A percentile compares a stretch with the other conserved stretches of the same genome.
phyloP scores from a whole-genome alignment of 805 yeast species.

The Hagleromyces aurorensis region DNA sequence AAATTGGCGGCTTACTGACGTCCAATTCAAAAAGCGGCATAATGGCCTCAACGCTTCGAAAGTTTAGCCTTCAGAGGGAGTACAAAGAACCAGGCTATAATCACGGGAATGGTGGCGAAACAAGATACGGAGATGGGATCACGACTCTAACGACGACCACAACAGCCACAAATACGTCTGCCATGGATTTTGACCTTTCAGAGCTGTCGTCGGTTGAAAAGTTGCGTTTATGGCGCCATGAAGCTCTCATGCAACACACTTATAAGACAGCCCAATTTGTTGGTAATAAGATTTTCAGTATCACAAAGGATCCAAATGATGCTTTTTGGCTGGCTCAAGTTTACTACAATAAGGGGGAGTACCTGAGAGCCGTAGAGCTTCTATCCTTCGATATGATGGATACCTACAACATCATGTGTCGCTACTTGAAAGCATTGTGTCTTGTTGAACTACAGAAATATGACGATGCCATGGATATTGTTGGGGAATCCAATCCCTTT shows the following conservation, averaged over 20 bases:
- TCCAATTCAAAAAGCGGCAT: slow-evolving; percentile 23
- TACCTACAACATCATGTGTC: slow-evolving; percentile 56
- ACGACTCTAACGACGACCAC: slow-evolving; percentile 17
- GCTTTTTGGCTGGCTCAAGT: slow-evolving; percentile 97
- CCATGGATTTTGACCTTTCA: slow-evolving; percentile 21
- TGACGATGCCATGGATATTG: slow-evolving; percentile 83
- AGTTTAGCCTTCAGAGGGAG: slow-evolving; percentile 22
- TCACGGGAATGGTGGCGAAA: slow-evolving; percentile 1
- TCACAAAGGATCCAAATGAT: slow-evolving; percentile 84
- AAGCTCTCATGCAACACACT: slow-evolving; percentile 87
- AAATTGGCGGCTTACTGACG: slow-evolving; percentile 17
- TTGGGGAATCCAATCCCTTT: slow-evolving; percentile 80
- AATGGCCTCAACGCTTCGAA: slow-evolving; percentile 27
- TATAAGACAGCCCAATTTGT: slow-evolving; percentile 82
- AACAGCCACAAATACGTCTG: slow-evolving; percentile 12
- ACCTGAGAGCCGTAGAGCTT: slow-evolving; percentile 67
- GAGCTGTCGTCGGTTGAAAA: slow-evolving; percentile 68
- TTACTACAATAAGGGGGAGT: slow-evolving; percentile 66
- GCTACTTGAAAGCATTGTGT: slow-evolving; percentile 73
- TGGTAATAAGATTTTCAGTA: slow-evolving; percentile 80
- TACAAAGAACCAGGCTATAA: slow-evolving; percentile 12
- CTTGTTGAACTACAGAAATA: slow-evolving; percentile 62
- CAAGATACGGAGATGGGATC: slow-evolving; percentile 5
- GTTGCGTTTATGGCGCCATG: slow-evolving; percentile 86
- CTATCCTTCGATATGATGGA: slow-evolving; percentile 50